Evolutionary conservation across 148 eudicot species (phyloP).

Genomic region (Rheum nobile): DNA sequence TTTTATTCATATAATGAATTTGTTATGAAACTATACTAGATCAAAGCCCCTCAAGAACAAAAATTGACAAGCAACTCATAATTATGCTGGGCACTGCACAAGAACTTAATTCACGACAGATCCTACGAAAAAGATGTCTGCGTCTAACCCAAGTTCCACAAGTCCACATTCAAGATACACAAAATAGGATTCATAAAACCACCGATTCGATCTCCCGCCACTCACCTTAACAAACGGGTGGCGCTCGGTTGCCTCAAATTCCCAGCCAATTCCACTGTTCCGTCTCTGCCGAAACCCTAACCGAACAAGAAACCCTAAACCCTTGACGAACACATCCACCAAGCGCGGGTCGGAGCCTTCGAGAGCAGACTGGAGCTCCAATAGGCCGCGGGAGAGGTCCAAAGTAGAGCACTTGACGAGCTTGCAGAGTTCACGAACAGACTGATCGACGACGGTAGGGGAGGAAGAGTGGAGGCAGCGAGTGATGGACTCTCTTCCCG

Average conservation of each 20-base stretch:
- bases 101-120: background rate
- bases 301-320: slow-evolving; percentile 62
- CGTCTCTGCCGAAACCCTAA: slow-evolving; percentile 32
- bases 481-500: slow-evolving; percentile 43
- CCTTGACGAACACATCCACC: slow-evolving; percentile 55
- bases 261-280: slow-evolving; percentile 11
- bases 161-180: no score
- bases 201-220: background rate
- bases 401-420: slow-evolving; percentile 45
- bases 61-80: background rate
- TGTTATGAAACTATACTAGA: background rate
- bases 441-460: slow-evolving; percentile 70
- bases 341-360: slow-evolving; percentile 48
- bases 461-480: slow-evolving; percentile 59
- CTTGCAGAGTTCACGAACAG: slow-evolving; percentile 70
- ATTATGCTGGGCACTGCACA: background rate
- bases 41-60: background rate
- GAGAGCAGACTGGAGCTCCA: slow-evolving; percentile 66
- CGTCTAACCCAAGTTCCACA: background rate
- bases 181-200: background rate
- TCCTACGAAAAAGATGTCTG: background rate
- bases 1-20: background rate
- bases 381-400: slow-evolving; percentile 28
- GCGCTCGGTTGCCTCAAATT: slow-evolving; percentile 21
- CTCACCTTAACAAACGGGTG: slow-evolving; percentile 79